phyloP scores from a whole-genome alignment of 2,329 filamentous ascomycete species.

The Epichloe baconii region DNA sequence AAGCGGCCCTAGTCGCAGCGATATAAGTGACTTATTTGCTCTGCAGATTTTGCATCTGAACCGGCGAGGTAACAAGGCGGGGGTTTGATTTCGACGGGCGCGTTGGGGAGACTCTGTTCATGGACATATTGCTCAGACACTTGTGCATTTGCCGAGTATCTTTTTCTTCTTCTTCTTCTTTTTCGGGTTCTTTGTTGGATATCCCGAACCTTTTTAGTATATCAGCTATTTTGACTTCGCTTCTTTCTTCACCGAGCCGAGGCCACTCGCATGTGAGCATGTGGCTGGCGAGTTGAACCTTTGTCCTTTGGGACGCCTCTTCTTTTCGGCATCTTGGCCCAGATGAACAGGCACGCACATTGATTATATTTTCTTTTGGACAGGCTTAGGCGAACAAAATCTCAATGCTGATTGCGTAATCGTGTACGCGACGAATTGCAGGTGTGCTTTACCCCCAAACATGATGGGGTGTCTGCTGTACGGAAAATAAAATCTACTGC shows the following conservation, averaged over 20 bases:
- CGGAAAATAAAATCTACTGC: too few species aligned
- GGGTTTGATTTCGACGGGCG: neutral
- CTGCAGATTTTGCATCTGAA: neutral
- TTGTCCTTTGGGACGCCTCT: neutral
- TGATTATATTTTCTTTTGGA: neutral
- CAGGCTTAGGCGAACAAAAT: neutral
- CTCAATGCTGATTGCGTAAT: neutral
- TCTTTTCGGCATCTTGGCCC: neutral
- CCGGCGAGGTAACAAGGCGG: neutral
- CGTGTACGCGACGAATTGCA: too few species aligned
- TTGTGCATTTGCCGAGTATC: neutral
- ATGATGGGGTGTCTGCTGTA: too few species aligned
- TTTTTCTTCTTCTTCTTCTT: neutral
- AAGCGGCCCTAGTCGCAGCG: neutral
- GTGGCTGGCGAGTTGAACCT: neutral
- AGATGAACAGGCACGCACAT: too few species aligned
- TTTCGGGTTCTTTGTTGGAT: neutral
- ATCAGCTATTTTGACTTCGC: neutral
- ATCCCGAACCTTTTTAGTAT: neutral
- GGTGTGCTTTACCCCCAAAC: too few species aligned
- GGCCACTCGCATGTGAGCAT: neutral
- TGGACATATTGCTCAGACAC: neutral
- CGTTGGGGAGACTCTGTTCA: neutral
- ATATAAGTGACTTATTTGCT: neutral
- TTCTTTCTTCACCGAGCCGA: neutral